Conservation (phyloP, 208 protist genomes). For the Wallacemonas sp. region DNA sequence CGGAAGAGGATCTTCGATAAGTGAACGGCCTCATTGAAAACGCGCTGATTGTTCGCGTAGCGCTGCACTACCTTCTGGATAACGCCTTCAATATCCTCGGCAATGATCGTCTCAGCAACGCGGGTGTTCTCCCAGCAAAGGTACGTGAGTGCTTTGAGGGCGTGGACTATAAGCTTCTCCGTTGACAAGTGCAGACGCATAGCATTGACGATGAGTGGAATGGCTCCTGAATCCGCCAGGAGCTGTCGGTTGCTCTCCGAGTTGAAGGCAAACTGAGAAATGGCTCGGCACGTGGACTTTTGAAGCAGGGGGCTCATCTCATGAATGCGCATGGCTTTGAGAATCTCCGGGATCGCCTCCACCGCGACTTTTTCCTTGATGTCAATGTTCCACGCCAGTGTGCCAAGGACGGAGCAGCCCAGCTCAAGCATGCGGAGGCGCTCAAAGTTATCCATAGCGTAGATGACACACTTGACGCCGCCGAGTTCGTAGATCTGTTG, state of each 20-base stretch:
- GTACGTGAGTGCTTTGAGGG: slow-evolving; percentile 91
- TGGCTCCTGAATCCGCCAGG: slow-evolving; percentile 77
- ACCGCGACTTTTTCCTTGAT: slow-evolving; percentile 88
- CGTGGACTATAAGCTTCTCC: slow-evolving; percentile 91
- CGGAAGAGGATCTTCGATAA: slow-evolving; percentile 89
- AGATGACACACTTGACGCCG: slow-evolving; percentile 85
- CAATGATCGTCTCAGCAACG: slow-evolving; percentile 86
- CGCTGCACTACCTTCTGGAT: slow-evolving; percentile 68
- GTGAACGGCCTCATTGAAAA: slow-evolving; percentile 87
- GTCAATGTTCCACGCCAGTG: slow-evolving; percentile 90
- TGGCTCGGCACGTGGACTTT: slow-evolving; percentile 90
- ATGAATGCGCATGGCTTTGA: slow-evolving; percentile 83
- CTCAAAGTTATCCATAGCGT: slow-evolving; percentile 88
- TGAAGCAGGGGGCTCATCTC: slow-evolving; percentile 80
- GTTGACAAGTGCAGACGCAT: slow-evolving; percentile 79
- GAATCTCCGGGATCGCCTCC: slow-evolving; percentile 80
- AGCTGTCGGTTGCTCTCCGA: slow-evolving; percentile 88
- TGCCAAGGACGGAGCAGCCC: slow-evolving; percentile 89
- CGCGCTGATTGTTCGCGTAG: slow-evolving; percentile 64
- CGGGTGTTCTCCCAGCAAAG: slow-evolving; percentile 90
- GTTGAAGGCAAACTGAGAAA: slow-evolving; percentile 93
- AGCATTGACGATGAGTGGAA: slow-evolving; percentile 83
- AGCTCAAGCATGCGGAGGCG: slow-evolving; percentile 89
- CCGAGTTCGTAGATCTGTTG: slow-evolving; percentile 88
- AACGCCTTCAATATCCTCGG: slow-evolving; percentile 68